Evolutionary conservation across 1,284 basidiomycete species (phyloP).

Genomic region (Porphyrellus sp.): DNA sequence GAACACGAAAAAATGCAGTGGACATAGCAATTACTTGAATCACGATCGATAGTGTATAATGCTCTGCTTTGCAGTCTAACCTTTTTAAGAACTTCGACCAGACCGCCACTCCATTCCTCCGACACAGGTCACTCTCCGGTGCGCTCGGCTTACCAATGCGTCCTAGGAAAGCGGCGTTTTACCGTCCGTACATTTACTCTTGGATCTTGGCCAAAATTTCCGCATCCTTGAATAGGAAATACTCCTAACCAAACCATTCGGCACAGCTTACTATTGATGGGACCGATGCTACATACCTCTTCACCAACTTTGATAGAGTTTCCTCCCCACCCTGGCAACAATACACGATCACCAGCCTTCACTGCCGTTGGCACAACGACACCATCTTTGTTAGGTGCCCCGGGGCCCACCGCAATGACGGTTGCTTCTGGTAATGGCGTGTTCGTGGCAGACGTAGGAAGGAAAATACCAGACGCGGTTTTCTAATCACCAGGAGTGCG

Average conservation of each 20-base stretch:
- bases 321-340: conserved; percentile 95
- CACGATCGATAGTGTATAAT: conserved; percentile 11
- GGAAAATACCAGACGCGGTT: conserved; percentile 92
- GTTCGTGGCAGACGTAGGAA: conserved; percentile 83
- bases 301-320: conserved; percentile 96
- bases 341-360: conserved; percentile 87
- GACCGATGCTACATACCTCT: conserved; percentile 62
- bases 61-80: conserved; percentile 11
- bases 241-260: conserved; percentile 55
- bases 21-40: conserved; percentile 23
- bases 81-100: no score
- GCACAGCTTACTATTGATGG: neutral
- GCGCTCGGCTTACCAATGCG: neutral
- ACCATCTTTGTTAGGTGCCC: conserved; percentile 86
- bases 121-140: neutral
- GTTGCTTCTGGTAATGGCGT: conserved; percentile 92
- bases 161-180: neutral
- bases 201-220: conserved; percentile 97
- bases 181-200: conserved; percentile 59
- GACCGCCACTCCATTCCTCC: neutral
- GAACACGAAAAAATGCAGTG: conserved; percentile 15
- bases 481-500: conserved; percentile 52
- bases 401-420: conserved; percentile 94
- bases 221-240: conserved; percentile 90
- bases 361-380: conserved; percentile 76